Base-by-base conservation (phyloP, 768 basidiomycete genomes). In the Tylopilus vinaceipallidus region DNA sequence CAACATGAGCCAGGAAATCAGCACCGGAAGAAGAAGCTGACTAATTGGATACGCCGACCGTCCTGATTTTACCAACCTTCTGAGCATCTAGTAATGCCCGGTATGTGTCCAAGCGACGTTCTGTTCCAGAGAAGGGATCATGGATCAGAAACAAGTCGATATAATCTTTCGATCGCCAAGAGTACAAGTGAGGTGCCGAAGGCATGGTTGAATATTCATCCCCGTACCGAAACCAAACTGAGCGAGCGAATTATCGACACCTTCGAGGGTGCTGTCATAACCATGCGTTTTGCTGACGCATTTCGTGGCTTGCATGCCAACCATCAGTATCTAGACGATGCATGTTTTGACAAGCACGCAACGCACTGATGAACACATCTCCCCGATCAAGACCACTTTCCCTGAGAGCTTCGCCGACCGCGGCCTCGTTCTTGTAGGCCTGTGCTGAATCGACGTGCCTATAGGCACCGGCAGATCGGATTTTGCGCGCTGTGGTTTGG, bases 31-130 rank as follows among this genome's bases (percentile, higher is more conserved):
- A 35, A 24, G n/a, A 42, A 19, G 62, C 85, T 40, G 57, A 89
- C 88, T 83, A 93, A 68, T 93, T 93, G 1, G 88, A 91, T 7
- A 92, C 90, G 3, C 90, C 90, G n/a, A 89, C 79, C 5, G 75
- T 75, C 53, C 78, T 75, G 43, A 91, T 76, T 58, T 87, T 88
- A 3, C 90, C 88, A 3, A 69, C 77, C 24, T 71, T 61, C 54
- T 78, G 78, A n/a, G 79, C 77, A 30, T 84, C 81, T 6, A 82
- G 64, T 11, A 93, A 72, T 7, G 86, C 88, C 42, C 75, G 81
- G 71, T 86, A 92, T 0, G 87, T 84, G 19, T 73, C 78, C n/a
- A 91, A 70, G 17, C 91, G 83, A 24, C 71, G 73, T 50, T 81
- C 75, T 17, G 73, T 78, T 6, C 86, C 88, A 16, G 82, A 78